Percentiles rank a stretch among this genome's conserved stretches.
Evolutionary conservation across 2,329 filamentous ascomycete genomes (phyloP).

Genomic region (Cordyceps fumosorosea): DNA sequence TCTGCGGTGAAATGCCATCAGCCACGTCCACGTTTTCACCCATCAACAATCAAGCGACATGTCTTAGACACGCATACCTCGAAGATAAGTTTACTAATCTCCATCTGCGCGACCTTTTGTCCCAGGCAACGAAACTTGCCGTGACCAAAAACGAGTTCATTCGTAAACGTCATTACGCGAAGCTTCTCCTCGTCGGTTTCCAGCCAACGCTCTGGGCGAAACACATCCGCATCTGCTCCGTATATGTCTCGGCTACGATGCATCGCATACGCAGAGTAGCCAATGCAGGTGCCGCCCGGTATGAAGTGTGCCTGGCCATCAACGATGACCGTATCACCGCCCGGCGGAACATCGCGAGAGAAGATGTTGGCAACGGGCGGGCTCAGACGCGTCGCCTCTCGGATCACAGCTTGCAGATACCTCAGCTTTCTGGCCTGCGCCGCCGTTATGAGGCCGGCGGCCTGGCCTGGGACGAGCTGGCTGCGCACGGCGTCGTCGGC

Average conservation of each 20-base stretch:
- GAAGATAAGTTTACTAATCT: constrained; percentile 18
- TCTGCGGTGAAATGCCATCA: constrained; percentile 14
- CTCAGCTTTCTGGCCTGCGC: constrained; percentile 24
- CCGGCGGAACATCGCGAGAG: constrained; percentile 17
- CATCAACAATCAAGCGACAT: too few relatives aligned
- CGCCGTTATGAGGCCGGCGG: constrained; percentile 17
- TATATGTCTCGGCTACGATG: constrained; percentile 19
- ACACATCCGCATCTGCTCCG: constrained; percentile 19
- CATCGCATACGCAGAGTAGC: constrained; percentile 21
- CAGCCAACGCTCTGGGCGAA: constrained; percentile 22
- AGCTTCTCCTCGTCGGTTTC: constrained; percentile 20
- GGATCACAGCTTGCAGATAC: constrained; percentile 35
- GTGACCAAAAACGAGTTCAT: constrained; percentile 27
- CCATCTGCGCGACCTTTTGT: constrained; percentile 25
- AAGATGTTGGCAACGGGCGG: constrained; percentile 20
- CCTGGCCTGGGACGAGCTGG: constrained; percentile 17
- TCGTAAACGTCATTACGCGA: constrained; percentile 21
- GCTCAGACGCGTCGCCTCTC: constrained; percentile 27
- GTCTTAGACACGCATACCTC: constrained; percentile 11
- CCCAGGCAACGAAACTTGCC: constrained; percentile 26
- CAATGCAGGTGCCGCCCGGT: constrained; percentile 18
- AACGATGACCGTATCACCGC: constrained; percentile 12
- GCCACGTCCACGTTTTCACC: not conserved
- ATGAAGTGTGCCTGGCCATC: constrained; percentile 12
- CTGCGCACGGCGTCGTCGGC: constrained; percentile 27